A percentile compares a stretch with the other conserved stretches of the same genome.
phyloP scores from a whole-genome alignment of 805 yeast genomes.

The Deakozyma indianensis region DNA sequence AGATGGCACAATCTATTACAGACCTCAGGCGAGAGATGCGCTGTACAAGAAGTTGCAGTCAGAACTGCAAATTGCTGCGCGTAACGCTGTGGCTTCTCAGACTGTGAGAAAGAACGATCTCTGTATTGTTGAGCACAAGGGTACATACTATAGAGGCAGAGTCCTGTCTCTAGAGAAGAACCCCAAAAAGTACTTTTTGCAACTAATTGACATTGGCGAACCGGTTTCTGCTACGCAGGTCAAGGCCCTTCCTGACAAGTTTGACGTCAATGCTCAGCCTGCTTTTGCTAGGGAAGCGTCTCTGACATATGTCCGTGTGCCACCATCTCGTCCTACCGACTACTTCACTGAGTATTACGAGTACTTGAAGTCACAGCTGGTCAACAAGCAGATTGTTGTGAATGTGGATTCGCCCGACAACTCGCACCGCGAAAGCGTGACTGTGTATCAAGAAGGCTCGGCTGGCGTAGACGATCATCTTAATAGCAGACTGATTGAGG shows the following conservation, averaged over 20 bases:
- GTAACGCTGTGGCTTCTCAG: constrained; percentile 18
- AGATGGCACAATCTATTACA: constrained; percentile 15
- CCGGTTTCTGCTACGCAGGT: constrained; percentile 29
- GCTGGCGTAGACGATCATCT: constrained; percentile 42
- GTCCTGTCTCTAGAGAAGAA: constrained; percentile 33
- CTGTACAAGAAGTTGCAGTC: constrained; percentile 10
- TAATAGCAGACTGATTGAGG: constrained; percentile 41
- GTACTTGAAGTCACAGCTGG: constrained; percentile 36
- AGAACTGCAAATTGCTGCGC: constrained; percentile 16
- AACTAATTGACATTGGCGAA: constrained; percentile 50
- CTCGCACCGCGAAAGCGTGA: constrained; percentile 24
- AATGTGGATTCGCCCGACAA: constrained; percentile 27
- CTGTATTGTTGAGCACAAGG: constrained; percentile 40
- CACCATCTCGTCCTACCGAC: constrained; percentile 42
- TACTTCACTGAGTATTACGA: constrained; percentile 41
- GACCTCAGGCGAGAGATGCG: constrained; percentile 10
- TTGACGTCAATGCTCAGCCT: constrained; percentile 25
- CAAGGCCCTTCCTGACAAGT: constrained; percentile 37
- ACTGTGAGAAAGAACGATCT: constrained; percentile 33
- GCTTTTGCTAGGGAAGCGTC: constrained; percentile 43
- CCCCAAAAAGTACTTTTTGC: constrained; percentile 32
- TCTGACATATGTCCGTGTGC: constrained; percentile 39
- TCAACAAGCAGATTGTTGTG: constrained; percentile 40
- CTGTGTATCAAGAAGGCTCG: constrained; percentile 43
- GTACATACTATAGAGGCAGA: constrained; percentile 45